Percentiles rank a stretch among this genome's conserved stretches.
phyloP scores from a whole-genome alignment of 2,329 filamentous ascomycete genomes.

The Clarireedia hainanense region DNA sequence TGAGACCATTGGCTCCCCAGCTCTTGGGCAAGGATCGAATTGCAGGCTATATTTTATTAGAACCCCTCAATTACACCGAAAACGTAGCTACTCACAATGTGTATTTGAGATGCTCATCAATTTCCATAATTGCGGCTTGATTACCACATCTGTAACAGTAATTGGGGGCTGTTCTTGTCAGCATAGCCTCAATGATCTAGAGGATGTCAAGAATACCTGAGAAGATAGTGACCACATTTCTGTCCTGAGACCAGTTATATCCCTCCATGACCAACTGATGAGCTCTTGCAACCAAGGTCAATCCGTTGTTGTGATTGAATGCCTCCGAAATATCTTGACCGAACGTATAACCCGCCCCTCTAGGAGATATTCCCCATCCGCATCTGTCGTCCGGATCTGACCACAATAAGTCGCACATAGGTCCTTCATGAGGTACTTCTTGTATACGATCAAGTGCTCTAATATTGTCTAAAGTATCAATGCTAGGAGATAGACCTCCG shows the following conservation, averaged over 20 bases:
- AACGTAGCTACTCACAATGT: conserved; percentile 74
- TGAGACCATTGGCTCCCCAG: conserved; percentile 98
- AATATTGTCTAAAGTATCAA: conserved; percentile 94
- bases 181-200: conserved; percentile 8
- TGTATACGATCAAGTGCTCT: conserved; percentile 91
- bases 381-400: conserved; percentile 95
- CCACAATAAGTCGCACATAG: conserved; percentile 97
- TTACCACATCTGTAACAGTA: conserved; percentile 99
- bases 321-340: conserved; percentile 97
- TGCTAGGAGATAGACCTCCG: conserved; percentile 91
- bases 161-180: conserved; percentile 57
- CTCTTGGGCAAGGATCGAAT: conserved; percentile 96
- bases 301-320: conserved; percentile 97
- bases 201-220: conserved; percentile 53
- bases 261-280: conserved; percentile 99
- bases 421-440: conserved; percentile 95
- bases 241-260: conserved; percentile 98
- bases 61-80: conserved; percentile 2
- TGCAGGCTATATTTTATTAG: conserved; percentile 65
- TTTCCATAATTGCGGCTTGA: conserved; percentile 99
- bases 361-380: conserved; percentile 91
- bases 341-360: conserved; percentile 91
- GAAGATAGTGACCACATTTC: conserved; percentile 98
- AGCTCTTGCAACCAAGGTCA: conserved; percentile 90
- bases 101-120: conserved; percentile 98